Evolutionary conservation across 83 land plant species (phyloP).

Genomic region (Picea abies): DNA sequence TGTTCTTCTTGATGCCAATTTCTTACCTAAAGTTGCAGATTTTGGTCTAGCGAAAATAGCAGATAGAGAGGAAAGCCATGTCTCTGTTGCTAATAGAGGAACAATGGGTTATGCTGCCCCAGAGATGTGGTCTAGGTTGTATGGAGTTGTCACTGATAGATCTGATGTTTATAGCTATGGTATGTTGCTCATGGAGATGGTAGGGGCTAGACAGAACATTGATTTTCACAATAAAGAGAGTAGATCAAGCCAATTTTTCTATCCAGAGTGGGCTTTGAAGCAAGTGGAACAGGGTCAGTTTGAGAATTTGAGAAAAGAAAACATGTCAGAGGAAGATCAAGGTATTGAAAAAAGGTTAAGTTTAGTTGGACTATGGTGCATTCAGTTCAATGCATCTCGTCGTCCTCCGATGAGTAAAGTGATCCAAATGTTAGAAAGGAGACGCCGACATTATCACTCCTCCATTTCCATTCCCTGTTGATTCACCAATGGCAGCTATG

Average conservation of each 20-base stretch:
- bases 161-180: slow-evolving; percentile 45
- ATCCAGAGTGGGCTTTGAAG: too few relatives aligned
- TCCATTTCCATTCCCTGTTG: too few relatives aligned
- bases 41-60: too few relatives aligned
- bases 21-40: background rate
- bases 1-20: slow-evolving; percentile 34
- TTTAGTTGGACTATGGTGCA: too few relatives aligned
- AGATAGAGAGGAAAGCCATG: too few relatives aligned
- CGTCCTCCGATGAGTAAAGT: slow-evolving; percentile 28
- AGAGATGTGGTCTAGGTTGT: slow-evolving; percentile 19
- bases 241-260: too few relatives aligned
- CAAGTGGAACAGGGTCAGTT: too few relatives aligned
- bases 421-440: slow-evolving; percentile 21
- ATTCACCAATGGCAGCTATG: too few relatives aligned
- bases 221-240: background rate
- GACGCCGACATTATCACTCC: too few relatives aligned
- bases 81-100: background rate
- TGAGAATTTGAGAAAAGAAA: too few relatives aligned
- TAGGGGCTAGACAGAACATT: slow-evolving; percentile 7
- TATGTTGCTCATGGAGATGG: slow-evolving; percentile 1
- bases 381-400: background rate
- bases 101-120: slow-evolving; percentile 32
- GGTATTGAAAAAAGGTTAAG: too few relatives aligned
- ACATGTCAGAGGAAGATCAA: too few relatives aligned
- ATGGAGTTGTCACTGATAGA: background rate